A percentile compares a stretch with the other conserved stretches of the same genome.
These are phyloP conservation scores for Mentha longifolia DNA, from an alignment of 257 asterid genomes.

Conservation along the genomic window DNA sequence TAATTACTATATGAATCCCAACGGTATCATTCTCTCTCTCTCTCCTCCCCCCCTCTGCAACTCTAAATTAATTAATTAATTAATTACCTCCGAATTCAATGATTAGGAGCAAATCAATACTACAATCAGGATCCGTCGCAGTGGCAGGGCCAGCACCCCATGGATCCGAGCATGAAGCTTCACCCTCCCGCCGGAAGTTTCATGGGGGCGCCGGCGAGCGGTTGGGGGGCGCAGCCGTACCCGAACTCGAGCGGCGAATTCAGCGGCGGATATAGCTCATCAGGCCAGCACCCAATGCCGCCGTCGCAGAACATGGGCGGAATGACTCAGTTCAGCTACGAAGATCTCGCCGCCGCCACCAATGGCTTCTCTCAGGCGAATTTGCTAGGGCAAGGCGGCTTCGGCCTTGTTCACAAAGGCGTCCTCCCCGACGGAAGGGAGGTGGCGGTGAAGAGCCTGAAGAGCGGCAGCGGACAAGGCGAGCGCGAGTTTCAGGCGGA, in stretches of 20 bases:
- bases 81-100: too few species aligned
- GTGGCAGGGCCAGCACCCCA: slow-evolving; percentile 26
- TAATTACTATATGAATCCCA: slow-evolving; percentile 39
- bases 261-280: too few species aligned
- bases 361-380: slow-evolving; percentile 68
- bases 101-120: slow-evolving; percentile 45
- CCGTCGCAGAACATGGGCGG: slow-evolving; percentile 54
- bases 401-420: slow-evolving; percentile 88
- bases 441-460: slow-evolving; percentile 88
- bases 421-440: slow-evolving; percentile 52
- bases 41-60: neutral
- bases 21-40: slow-evolving; percentile 27
- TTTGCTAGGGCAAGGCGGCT: slow-evolving; percentile 88
- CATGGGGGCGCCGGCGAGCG: slow-evolving; percentile 43
- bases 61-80: slow-evolving; percentile 11
- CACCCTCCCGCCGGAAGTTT: slow-evolving; percentile 50
- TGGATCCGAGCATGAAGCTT: slow-evolving; percentile 39
- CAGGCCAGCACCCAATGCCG: slow-evolving; percentile 36
- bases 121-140: slow-evolving; percentile 34
- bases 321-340: slow-evolving; percentile 61
- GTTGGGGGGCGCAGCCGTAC: slow-evolving; percentile 32
- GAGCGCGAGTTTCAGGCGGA: slow-evolving; percentile 96
- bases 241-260: slow-evolving; percentile 45
- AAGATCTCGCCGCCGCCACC: slow-evolving; percentile 71
- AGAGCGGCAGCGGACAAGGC: slow-evolving; percentile 92